Base-by-base conservation (phyloP, 2,329 filamentous ascomycete genomes). In the Fusarium aywerte region DNA sequence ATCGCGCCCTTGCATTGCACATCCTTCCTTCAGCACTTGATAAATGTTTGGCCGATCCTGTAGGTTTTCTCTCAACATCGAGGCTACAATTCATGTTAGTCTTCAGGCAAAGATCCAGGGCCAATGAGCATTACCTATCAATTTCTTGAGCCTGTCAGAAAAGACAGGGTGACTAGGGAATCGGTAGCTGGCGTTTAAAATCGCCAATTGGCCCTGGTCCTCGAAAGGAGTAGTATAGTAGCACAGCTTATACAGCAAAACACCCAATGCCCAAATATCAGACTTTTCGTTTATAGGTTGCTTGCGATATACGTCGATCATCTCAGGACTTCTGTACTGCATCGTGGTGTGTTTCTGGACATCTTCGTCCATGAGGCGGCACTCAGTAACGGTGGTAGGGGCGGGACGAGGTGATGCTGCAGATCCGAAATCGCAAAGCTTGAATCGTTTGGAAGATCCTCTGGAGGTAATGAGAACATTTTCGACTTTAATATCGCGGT, bases 221-320 rank as follows among this genome's bases (percentile, higher is more conserved):
- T 99, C 96, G 74, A 99, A 99, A 1, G 96, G 96, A 7, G 96
- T 99, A 2, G 96, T 99, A 80, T 99, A 99, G 80, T 98, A 99
- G 82, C 96, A 99, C 64, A 99, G 85, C 83, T 99, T 99, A 83
- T 99, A 99, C 54, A 99, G 81, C 59, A 99, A 82, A 39, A 99
- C 96, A 7, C 96, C 96, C 63, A 99, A 81, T 1, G 96, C 96
- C 96, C 94, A 99, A 29, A 99, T 97, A 78, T 99, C 96, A 47
- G 94, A 96, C 82, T 99, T 99, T 81, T 99, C 96, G 76, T 99
- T 93, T 75, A 99, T 97, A 1, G 96, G 93, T 73, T 94, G 92
- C 79, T 96, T 97, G 66, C 94, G 87, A 80, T 97, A 99, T 23
- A 99, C 96, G 75, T 99, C 96, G 62, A 99, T 90, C 96, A 99